phyloP scores from a whole-genome alignment of 2,329 filamentous ascomycete species.

The Botrytis fabae region DNA sequence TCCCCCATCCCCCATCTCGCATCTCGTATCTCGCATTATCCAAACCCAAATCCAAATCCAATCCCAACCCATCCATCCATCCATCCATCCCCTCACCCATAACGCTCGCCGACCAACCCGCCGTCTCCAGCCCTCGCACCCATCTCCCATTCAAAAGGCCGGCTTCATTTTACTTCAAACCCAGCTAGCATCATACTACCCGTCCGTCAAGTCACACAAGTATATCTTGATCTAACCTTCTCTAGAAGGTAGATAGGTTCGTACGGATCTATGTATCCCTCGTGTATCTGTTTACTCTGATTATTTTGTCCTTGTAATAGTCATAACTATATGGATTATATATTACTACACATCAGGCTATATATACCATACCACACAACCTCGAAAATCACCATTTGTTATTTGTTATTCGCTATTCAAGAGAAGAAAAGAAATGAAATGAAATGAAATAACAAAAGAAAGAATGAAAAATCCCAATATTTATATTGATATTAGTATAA shows the following conservation, averaged over 20 bases:
- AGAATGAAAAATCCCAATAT: no score
- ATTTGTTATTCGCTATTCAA: no score
- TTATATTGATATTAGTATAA: no score
- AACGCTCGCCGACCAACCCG: not conserved
- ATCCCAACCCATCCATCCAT: not conserved
- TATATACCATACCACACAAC: no score
- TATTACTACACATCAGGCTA: not conserved
- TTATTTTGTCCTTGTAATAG: not conserved
- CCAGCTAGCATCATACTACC: no score
- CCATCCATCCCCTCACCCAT: not conserved
- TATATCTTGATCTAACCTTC: not conserved
- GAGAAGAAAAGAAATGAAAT: no score
- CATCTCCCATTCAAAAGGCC: not conserved
- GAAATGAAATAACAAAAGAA: no score
- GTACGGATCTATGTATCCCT: not conserved
- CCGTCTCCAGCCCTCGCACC: not conserved
- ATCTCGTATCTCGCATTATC: not conserved
- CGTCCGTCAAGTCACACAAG: not conserved
- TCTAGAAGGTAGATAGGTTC: not conserved
- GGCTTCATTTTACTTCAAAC: not conserved
- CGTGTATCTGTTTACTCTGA: no score
- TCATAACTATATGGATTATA: not conserved
- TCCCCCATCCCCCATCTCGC: no score
- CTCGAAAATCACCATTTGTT: no score
- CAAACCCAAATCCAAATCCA: no score